phyloP scores from a whole-genome alignment of 768 basidiomycete genomes.

The Leccinum variicolor region DNA sequence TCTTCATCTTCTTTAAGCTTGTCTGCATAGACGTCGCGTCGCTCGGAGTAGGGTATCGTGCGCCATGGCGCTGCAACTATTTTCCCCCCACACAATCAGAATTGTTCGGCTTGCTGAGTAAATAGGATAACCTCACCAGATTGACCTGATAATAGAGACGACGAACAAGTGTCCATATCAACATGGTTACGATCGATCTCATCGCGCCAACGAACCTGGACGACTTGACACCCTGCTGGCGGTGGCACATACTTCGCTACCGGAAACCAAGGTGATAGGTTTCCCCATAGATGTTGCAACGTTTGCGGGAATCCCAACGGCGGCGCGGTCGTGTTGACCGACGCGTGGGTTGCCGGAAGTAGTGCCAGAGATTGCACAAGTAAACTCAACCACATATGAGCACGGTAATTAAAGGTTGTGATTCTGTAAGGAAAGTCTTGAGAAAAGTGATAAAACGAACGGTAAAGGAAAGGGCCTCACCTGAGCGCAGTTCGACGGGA shows the following conservation, averaged over 20 bases:
- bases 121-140: not conserved
- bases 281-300: not conserved
- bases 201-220: not conserved
- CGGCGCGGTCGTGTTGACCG: not conserved
- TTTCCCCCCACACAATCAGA: not conserved
- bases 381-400: not conserved
- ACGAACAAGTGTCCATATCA: not conserved
- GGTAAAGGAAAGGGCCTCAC: not conserved
- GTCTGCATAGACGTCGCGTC: constrained; percentile 37
- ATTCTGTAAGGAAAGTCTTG: too few relatives aligned
- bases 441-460: too few relatives aligned
- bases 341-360: not conserved
- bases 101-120: not conserved
- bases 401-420: not conserved
- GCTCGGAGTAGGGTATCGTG: not conserved
- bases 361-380: not conserved
- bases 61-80: not conserved
- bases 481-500: not conserved
- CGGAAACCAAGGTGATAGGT: not conserved
- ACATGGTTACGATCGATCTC: not conserved
- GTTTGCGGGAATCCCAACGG: not conserved
- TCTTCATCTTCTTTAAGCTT: constrained; percentile 52
- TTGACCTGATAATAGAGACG: not conserved
- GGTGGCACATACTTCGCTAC: not conserved
- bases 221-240: not conserved